These are phyloP conservation scores for Sugiyamaella paludigena DNA, from an alignment of 1,139 yeast genomes.

Conservation along the genomic window DNA sequence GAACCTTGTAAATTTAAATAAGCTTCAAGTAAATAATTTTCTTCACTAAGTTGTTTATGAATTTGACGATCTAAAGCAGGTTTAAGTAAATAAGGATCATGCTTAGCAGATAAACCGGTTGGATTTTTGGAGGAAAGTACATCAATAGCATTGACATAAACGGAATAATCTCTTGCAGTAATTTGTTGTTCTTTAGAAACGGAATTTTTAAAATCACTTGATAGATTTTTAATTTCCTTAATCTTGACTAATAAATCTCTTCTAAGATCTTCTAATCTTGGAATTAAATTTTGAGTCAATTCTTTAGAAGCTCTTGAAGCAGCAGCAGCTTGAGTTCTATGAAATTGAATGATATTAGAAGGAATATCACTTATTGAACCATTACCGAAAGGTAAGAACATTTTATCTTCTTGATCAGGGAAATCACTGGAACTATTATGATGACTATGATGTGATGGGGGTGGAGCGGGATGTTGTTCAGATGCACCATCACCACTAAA, in stretches of 20 bases:
- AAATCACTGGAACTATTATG: slow-evolving; percentile 10
- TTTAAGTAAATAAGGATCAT: slow-evolving; percentile 82
- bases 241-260: slow-evolving; percentile 79
- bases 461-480: too few species aligned
- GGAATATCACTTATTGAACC: slow-evolving; percentile 86
- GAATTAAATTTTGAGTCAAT: slow-evolving; percentile 64
- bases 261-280: slow-evolving; percentile 80
- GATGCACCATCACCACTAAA: slow-evolving; percentile 6
- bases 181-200: slow-evolving; percentile 65
- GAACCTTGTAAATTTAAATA: slow-evolving; percentile 81
- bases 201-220: slow-evolving; percentile 77
- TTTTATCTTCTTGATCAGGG: slow-evolving; percentile 41
- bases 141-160: slow-evolving; percentile 33
- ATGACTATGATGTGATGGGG: slow-evolving; percentile 3
- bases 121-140: slow-evolving; percentile 33
- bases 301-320: slow-evolving; percentile 72
- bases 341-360: slow-evolving; percentile 66
- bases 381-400: slow-evolving; percentile 70
- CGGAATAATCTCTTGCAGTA: slow-evolving; percentile 42
- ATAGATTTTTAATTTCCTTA: slow-evolving; percentile 78
- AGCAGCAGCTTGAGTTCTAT: slow-evolving; percentile 65
- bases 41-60: slow-evolving; percentile 74
- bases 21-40: slow-evolving; percentile 83
- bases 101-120: slow-evolving; percentile 44
- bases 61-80: slow-evolving; percentile 71